Evolutionary conservation across 139 green algal species (phyloP), one percentile per base, ranked within the genome.

Genomic region (Klebsormidium nitens): DNA sequence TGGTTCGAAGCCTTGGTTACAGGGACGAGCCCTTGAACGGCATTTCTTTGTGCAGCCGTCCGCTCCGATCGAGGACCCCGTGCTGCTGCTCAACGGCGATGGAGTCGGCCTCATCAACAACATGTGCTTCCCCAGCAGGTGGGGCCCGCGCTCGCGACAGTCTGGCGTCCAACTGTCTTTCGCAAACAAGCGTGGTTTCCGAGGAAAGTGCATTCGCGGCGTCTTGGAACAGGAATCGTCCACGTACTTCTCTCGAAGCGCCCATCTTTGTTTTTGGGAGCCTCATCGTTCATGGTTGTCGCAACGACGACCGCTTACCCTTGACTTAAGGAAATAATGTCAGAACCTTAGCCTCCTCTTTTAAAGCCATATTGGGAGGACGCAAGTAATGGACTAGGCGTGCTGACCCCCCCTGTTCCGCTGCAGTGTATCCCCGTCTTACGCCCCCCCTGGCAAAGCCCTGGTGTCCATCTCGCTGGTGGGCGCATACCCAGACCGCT

Each of bases 51-150:
- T 52, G 44, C 44, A 52, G 44, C 17, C 44, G 19, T 28, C 17
- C 17, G 17, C 44, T 28, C 44, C 81, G 0, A 52, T 59, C 5
- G 57, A 70, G 5, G 88, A 93, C 66, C 83, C 85, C 70, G 84
- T 96, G 14, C 82, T 99, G 59, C 97, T 95, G 74, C 79, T 99
- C 47, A 95, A 97, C 57, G 92, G 91, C 23, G 82, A 89, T 26
- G 81, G 77, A 8, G 26, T 36, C 5, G 80, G 81, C 26, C 71
- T 97, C 23, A 85, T 97, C 23, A 98, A 98, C 85, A 98, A 98
- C 77, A 86, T 83, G 52, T 97, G 91, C 85, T 96, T 96, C 78
- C 90, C 90, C 1, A 71, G 61, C 23, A 28, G 44, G 44, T 52
- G 19, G 44, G 44, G n/a, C n/a, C n/a, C 19, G 8, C 59, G 36